Percentiles rank a stretch among this genome's conserved stretches.
Evolutionary conservation across 2,329 filamentous ascomycete species (phyloP).

Genomic region (Camillea tinctor): DNA sequence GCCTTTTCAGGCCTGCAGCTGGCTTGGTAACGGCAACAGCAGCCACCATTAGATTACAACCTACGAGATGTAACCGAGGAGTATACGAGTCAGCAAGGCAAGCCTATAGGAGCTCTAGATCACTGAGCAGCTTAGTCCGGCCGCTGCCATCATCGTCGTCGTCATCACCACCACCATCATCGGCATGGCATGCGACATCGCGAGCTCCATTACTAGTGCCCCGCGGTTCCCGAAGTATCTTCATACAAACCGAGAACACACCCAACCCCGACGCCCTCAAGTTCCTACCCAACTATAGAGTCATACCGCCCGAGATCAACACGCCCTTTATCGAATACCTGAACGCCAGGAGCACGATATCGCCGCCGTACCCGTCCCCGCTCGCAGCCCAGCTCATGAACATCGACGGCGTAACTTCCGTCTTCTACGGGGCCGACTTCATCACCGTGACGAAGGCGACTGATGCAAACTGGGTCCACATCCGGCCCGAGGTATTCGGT

Average conservation of each 20-base stretch:
- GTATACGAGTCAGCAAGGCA: constrained; percentile 27
- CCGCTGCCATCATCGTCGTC: constrained; percentile 12
- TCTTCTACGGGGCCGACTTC: constrained; percentile 94
- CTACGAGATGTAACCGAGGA: constrained; percentile 17
- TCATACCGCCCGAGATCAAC: constrained; percentile 72
- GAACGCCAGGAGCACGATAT: constrained; percentile 80
- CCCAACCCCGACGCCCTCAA: constrained; percentile 96
- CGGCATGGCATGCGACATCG: constrained; percentile 15
- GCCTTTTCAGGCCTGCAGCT: constrained; percentile 28
- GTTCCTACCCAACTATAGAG: constrained; percentile 86
- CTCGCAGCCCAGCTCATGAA: constrained; percentile 88
- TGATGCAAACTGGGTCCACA: constrained; percentile 88
- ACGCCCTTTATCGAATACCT: constrained; percentile 90
- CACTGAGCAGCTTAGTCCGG: constrained; percentile 24
- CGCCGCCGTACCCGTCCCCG: constrained; percentile 85
- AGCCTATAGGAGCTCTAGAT: constrained; percentile 28
- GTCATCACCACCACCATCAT: constrained; percentile 13
- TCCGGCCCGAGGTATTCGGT: constrained; percentile 93
- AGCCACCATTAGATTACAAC: constrained; percentile 17
- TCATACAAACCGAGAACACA: constrained; percentile 95
- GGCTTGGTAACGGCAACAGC: constrained; percentile 25
- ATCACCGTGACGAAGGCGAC: constrained; percentile 93
- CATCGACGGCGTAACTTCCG: constrained; percentile 88
- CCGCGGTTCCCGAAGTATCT: constrained; percentile 69
- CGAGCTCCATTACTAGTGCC: constrained; percentile 20